A percentile compares a stretch with the other conserved stretches of the same genome.
These are phyloP conservation scores for Hypoxylon sp. DNA, from an alignment of 2,329 filamentous ascomycete genomes.

Conservation along the genomic window DNA sequence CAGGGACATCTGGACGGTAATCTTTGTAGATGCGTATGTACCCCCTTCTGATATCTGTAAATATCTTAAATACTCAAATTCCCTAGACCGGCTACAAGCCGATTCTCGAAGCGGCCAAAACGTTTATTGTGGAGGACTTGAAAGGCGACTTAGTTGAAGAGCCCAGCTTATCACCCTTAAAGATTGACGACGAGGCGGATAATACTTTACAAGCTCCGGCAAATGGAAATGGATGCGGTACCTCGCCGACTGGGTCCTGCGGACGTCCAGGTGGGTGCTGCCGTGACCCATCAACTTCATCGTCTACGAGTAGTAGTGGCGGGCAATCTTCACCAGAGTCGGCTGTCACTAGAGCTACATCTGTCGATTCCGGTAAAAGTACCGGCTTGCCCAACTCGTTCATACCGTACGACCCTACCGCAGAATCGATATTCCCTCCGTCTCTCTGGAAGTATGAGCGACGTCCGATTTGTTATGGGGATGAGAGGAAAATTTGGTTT, in stretches of 20 bases:
- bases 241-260: constrained; percentile 26
- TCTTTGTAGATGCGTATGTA: constrained; percentile 66
- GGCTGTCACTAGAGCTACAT: constrained; percentile 74
- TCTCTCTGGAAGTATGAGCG: constrained; percentile 82
- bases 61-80: constrained; percentile 15
- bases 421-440: constrained; percentile 92
- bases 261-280: constrained; percentile 53
- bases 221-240: constrained; percentile 14
- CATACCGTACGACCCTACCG: constrained; percentile 89
- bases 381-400: constrained; percentile 76
- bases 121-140: constrained; percentile 73
- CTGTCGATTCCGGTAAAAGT: constrained; percentile 59
- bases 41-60: constrained; percentile 64
- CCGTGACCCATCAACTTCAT: constrained; percentile 58
- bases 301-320: constrained; percentile 74
- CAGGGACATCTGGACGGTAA: constrained; percentile 97
- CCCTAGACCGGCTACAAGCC: constrained; percentile 82
- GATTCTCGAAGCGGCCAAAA: constrained; percentile 91
- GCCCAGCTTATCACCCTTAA: not conserved
- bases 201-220: not conserved
- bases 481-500: constrained; percentile 92
- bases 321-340: constrained; percentile 60
- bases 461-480: constrained; percentile 84
- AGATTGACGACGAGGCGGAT: constrained; percentile 10
- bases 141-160: constrained; percentile 52